Conservation (phyloP, 208 protist species). For the Acanthamoeba royreba region DNA sequence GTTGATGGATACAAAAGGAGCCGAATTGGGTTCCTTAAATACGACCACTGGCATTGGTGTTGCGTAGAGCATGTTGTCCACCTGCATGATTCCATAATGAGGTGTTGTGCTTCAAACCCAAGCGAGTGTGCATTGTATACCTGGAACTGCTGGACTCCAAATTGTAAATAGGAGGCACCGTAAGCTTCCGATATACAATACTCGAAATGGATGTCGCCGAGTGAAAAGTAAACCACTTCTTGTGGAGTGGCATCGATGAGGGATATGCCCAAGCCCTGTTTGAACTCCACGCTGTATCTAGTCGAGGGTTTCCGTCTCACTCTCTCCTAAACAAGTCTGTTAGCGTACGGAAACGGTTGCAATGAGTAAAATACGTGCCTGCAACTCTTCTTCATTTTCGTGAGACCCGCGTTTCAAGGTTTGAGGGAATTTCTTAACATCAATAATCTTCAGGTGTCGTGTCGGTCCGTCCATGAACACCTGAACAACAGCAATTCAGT, state of each 20-base stretch:
- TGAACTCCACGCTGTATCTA: constrained; percentile 16
- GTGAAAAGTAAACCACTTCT: background rate
- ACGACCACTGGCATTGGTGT: constrained; percentile 40
- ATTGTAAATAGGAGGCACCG: background rate
- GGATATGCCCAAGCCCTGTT: constrained; percentile 17
- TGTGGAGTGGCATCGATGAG: constrained; percentile 39
- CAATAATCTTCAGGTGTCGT: background rate
- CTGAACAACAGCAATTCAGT: background rate
- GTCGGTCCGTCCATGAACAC: constrained; percentile 39
- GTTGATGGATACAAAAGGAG: background rate
- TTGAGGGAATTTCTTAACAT: background rate
- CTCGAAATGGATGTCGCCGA: background rate
- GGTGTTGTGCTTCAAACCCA: background rate
- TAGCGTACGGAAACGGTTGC: background rate
- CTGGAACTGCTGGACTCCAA: constrained; percentile 32
- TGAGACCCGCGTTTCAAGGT: background rate
- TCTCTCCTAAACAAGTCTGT: background rate
- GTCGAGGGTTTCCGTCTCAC: background rate
- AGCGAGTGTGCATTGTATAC: background rate
- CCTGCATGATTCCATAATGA: constrained; percentile 11
- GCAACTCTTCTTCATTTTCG: background rate
- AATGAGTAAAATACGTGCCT: background rate
- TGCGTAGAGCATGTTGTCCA: constrained; percentile 45
- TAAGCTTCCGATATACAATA: background rate
- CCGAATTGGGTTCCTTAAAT: background rate